Base-by-base conservation (phyloP, 179 eudicot species). In the Carnegiea gigantea region DNA sequence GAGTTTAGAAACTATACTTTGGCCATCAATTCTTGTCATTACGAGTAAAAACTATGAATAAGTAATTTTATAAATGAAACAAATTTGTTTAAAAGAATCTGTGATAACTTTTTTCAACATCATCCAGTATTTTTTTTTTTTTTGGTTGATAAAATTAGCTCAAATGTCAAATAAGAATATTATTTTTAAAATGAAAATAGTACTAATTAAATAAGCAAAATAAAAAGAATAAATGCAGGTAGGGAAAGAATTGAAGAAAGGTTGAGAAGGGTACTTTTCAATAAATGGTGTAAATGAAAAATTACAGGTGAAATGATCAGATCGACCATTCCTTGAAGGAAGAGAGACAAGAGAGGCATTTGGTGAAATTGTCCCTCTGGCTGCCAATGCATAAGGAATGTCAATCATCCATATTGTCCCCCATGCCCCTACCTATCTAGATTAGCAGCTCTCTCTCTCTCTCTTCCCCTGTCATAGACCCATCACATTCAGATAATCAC, bases 351-450 rank as follows among this genome's bases (percentile, higher is more conserved):
- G 18, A 74, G 59, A 59, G 38, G 64, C 33, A 49, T 40, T 51
- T 79, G 82, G 81, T 87, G 81, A 88, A 83, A 85, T 73, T 85
- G 84, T 87, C 86, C 86, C 60, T 86, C 86, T 81, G 88, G 77
- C 70, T 43, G 68, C 68, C 62, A 75, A 70, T 82, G 86, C 88
- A 57, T 40, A 81, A 85, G 79, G 83, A 79, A 81, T 83, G 82
- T 76, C 88, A 81, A 85, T 79, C 89, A 83, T 87, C 88, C 82
- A 77, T 65, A 84, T 84, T 88, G 90, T 84, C 87, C 84, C 86
- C 88, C 81, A 40, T 40, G 9, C 44, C 44, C 44, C 44, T 40
- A 40, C 44, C 44, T 5, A 33, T 33, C 36, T 33, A 33, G 36
- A 1, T 40, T 5, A 40, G 44, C 43, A 40, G 1, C 44, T 40